Base-by-base conservation (phyloP, 305 asterid species). In the Fraxinus xanthoxyloides region DNA sequence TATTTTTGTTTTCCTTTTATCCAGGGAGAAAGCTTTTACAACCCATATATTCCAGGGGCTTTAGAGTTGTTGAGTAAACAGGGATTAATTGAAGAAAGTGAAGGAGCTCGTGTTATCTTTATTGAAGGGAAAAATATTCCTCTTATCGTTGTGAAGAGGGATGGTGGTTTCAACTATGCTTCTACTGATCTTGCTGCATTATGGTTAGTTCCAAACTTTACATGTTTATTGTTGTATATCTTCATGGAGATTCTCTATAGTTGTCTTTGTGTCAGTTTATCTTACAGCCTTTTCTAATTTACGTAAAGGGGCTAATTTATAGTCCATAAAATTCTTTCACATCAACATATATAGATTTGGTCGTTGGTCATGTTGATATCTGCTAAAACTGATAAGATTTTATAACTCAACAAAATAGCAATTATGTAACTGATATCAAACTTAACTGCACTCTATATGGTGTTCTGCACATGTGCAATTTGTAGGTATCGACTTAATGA, bases 1-100 rank as follows among this genome's bases (percentile, higher is more conserved):
- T 23, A 86, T 24, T 77, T 13, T 19, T 24, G 48, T 65, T 31
- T 76, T 72, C 38, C 12, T 38, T 8, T 59, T 70, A 75, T 65
- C 59, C 87, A 95, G 98, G 99, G 99, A 7, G 98, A 95, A 88
- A 95, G 99, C 95, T 95, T 94, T 86, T 94, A 95, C 85, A 95
- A 92, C 81, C 98, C 97, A 0, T 90, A 84, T 82, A 95, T 95
- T 81, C 93, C 99, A 24, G 76, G 84, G 77, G 93, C 78, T 65
- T 79, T 95, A 17, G 88, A 92, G 80, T 80, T 92, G 81, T 86
- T 95, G 88, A 87, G 78, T 81, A 46, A 89, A 74, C 75, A 90
- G 83, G 94, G 94, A 65, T 87, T 94, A 81, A 90, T 94, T 82
- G 92, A 89, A 88, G 98, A 94, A 83, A 93, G 97, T 82, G 91